These are phyloP conservation scores for Areca catechu DNA, from an alignment of 176 grass and related monocot genomes.

Conservation along the genomic window DNA sequence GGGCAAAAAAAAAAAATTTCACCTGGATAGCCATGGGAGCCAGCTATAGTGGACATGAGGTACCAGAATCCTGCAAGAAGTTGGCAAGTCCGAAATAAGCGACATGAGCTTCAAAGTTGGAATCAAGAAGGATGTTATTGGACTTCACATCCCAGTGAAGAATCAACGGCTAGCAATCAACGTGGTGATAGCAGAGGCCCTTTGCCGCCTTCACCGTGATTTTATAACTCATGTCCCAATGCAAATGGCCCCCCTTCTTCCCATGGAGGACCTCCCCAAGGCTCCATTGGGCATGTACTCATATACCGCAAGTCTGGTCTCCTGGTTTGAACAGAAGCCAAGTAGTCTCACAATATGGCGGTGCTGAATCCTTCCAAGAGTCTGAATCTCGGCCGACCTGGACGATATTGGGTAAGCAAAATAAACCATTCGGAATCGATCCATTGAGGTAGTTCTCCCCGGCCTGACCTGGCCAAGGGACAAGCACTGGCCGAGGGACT, in stretches of 20 bases:
- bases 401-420: slow-evolving; percentile 59
- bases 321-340: slow-evolving; percentile 84
- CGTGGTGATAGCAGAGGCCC: slow-evolving; percentile 86
- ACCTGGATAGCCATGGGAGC: slow-evolving; percentile 92
- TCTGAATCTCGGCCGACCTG: slow-evolving; percentile 94
- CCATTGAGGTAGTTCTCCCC: slow-evolving; percentile 93
- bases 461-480: no score
- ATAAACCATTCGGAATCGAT: slow-evolving; percentile 62
- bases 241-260: slow-evolving; percentile 79
- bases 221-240: slow-evolving; percentile 81
- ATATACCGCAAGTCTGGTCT: slow-evolving; percentile 78
- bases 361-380: slow-evolving; percentile 82
- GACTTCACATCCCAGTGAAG: slow-evolving; percentile 86
- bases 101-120: slow-evolving; percentile 68
- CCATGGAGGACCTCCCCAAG: slow-evolving; percentile 87
- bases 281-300: no score
- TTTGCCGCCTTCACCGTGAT: slow-evolving; percentile 81
- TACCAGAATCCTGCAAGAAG: slow-evolving; percentile 69
- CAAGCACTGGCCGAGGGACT: no score
- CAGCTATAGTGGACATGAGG: slow-evolving; percentile 94
- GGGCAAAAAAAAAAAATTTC: slow-evolving; percentile 21
- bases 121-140: no score
- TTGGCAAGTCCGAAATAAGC: slow-evolving; percentile 83
- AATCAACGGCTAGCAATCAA: slow-evolving; percentile 73
- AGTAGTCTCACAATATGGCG: no score